A percentile compares a stretch with the other conserved stretches of the same genome.
Conservation (phyloP, 768 basidiomycete genomes). For the Agaricus sinodeliciosus region DNA sequence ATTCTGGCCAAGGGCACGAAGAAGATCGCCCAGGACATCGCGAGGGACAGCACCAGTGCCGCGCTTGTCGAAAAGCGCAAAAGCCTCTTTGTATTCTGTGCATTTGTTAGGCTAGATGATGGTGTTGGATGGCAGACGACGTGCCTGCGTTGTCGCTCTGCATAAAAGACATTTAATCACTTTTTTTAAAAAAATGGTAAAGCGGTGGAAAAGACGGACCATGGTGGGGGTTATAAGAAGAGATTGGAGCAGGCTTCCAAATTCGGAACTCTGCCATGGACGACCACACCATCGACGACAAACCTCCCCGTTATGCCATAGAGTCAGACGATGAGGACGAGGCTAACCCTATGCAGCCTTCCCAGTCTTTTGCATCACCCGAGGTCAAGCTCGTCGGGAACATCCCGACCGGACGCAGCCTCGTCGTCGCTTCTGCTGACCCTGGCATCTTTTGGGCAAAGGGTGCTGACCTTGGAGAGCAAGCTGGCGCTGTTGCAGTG, state of each 20-base stretch:
- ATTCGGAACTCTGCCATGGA: constrained; percentile 6
- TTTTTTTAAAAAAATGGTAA: too few species aligned
- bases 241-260: constrained; percentile 4
- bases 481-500: constrained; percentile 38
- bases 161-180: background rate
- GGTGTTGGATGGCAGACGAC: constrained; percentile 7
- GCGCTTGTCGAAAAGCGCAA: constrained; percentile 96
- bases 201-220: constrained; percentile 16
- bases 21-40: constrained; percentile 84
- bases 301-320: constrained; percentile 53
- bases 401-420: constrained; percentile 17
- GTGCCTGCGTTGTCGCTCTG: constrained; percentile 18
- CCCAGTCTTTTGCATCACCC: constrained; percentile 12
- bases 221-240: constrained; percentile 18
- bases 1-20: constrained; percentile 94
- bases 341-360: constrained; percentile 33
- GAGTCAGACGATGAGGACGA: constrained; percentile 72
- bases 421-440: constrained; percentile 42
- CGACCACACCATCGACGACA: constrained; percentile 36
- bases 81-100: constrained; percentile 96
- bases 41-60: constrained; percentile 87
- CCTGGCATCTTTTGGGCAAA: constrained; percentile 44
- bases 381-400: constrained; percentile 35
- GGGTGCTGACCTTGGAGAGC: constrained; percentile 46
- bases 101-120: background rate